These are phyloP conservation scores for Typha latifolia DNA, from an alignment of 176 grass and related monocot species.

Conservation along the genomic window DNA sequence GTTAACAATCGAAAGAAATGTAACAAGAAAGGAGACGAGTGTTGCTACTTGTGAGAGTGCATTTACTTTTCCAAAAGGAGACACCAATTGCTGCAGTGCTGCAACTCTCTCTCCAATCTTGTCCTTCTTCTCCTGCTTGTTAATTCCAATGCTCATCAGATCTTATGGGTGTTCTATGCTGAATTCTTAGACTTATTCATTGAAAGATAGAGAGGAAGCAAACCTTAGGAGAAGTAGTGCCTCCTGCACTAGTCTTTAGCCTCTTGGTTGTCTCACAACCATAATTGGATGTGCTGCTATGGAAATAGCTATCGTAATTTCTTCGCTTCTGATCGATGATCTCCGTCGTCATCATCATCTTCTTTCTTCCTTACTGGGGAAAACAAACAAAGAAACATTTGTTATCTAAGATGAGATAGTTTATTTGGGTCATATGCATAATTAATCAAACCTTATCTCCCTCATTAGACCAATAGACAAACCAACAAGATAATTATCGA, in stretches of 20 bases:
- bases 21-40: neutral
- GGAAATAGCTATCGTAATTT: slow-evolving; percentile 44
- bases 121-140: slow-evolving; percentile 89
- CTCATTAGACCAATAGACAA: no score
- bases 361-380: neutral
- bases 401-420: slow-evolving; percentile 8
- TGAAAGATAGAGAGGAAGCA: neutral
- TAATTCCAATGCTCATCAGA: slow-evolving; percentile 2
- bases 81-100: slow-evolving; percentile 83
- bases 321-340: slow-evolving; percentile 56
- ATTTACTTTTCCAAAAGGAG: slow-evolving; percentile 78
- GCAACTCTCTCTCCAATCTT: slow-evolving; percentile 72
- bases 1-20: neutral
- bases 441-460: no score
- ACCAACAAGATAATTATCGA: no score
- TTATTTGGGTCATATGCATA: no score
- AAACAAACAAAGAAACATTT: neutral
- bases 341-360: slow-evolving; percentile 82
- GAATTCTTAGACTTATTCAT: neutral
- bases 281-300: slow-evolving; percentile 20
- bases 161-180: neutral
- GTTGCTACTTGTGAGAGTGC: neutral
- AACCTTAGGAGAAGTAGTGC: slow-evolving; percentile 41
- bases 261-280: slow-evolving; percentile 49
- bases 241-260: slow-evolving; percentile 31